These are phyloP conservation scores for Chrysanthemum seticuspe DNA, from an alignment of 129 eudicot genomes.

Conservation along the genomic window DNA sequence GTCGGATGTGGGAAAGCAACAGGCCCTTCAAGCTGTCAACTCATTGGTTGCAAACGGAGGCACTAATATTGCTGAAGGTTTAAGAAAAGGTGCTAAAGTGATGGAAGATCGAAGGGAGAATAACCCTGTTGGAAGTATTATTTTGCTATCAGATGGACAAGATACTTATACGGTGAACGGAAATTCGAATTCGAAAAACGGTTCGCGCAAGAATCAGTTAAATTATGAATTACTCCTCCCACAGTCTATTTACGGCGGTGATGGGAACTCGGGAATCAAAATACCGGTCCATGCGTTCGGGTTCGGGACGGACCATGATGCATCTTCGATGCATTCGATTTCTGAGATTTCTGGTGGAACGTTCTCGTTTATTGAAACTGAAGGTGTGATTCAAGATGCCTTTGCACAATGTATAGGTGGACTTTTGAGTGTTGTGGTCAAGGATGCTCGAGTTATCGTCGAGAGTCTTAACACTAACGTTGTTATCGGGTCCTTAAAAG, in stretches of 20 bases:
- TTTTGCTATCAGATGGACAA: conserved; percentile 84
- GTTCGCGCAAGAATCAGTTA: conserved; percentile 26
- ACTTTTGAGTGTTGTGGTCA: conserved; percentile 79
- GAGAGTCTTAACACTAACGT: conserved; percentile 45
- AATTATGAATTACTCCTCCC: conserved; percentile 60
- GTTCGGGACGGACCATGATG: conserved; percentile 79
- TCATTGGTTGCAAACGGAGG: conserved; percentile 80
- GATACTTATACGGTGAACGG: conserved; percentile 66
- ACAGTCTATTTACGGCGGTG: conserved; percentile 40
- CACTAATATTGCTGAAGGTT: conserved; percentile 89
- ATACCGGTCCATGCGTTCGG: conserved; percentile 87
- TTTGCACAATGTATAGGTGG: conserved; percentile 96
- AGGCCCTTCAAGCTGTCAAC: conserved; percentile 73
- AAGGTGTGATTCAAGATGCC: conserved; percentile 80
- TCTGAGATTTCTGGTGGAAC: conserved; percentile 85
- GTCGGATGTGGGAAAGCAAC: conserved; percentile 74
- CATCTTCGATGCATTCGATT: conserved; percentile 74
- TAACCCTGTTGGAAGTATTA: conserved; percentile 86
- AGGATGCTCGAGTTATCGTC: conserved; percentile 53
- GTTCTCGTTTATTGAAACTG: conserved; percentile 81
- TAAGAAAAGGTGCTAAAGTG: conserved; percentile 69
- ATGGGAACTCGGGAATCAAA: conserved; percentile 41
- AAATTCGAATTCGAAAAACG: conserved; percentile 11
- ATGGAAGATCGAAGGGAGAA: conserved; percentile 83
- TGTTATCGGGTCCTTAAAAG: conserved; percentile 44